Evolutionary conservation across 495 filamentous ascomycete genomes (phyloP).

Genomic region (Tetracladium setigerum): DNA sequence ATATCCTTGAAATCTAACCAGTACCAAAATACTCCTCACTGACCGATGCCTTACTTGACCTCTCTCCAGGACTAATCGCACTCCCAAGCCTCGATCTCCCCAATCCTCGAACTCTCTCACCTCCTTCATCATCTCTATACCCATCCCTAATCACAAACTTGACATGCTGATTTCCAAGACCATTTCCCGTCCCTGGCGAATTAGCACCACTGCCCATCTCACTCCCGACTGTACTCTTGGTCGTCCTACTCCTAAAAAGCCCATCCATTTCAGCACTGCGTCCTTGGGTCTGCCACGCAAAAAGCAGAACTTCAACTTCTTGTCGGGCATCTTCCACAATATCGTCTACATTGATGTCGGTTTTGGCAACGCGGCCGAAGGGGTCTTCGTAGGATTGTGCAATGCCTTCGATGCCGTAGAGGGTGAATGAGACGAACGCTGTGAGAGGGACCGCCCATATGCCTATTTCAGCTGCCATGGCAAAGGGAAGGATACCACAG

Average conservation of each 20-base stretch:
- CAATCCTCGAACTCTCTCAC: neutral
- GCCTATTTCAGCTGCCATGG: slow-evolving; percentile 61
- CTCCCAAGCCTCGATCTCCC: slow-evolving; percentile 6
- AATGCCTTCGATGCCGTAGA: slow-evolving; percentile 51
- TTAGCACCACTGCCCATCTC: too few species aligned
- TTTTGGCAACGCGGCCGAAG: slow-evolving; percentile 60
- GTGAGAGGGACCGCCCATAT: slow-evolving; percentile 67
- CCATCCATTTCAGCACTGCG: neutral
- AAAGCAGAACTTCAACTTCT: slow-evolving; percentile 56
- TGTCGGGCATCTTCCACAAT: slow-evolving; percentile 58
- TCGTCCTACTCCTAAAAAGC: too few species aligned
- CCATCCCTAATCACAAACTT: slow-evolving; percentile 13
- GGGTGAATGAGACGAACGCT: slow-evolving; percentile 60
- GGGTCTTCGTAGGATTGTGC: slow-evolving; percentile 55
- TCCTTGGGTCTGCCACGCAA: slow-evolving; percentile 48
- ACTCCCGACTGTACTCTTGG: too few species aligned
- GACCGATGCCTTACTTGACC: neutral
- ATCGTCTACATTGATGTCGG: slow-evolving; percentile 75
- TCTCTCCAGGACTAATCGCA: slow-evolving; percentile 10
- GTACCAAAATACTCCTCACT: too few species aligned
- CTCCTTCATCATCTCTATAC: slow-evolving; percentile 11
- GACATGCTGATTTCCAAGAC: slow-evolving; percentile 1
- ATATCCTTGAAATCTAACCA: too few species aligned
- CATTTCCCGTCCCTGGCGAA: too few species aligned
- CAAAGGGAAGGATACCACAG: slow-evolving; percentile 65